Evolutionary conservation across 2,329 filamentous ascomycete genomes (phyloP), one percentile per base, ranked within the genome.

Genomic region (Neopestalotiopsis sp.): DNA sequence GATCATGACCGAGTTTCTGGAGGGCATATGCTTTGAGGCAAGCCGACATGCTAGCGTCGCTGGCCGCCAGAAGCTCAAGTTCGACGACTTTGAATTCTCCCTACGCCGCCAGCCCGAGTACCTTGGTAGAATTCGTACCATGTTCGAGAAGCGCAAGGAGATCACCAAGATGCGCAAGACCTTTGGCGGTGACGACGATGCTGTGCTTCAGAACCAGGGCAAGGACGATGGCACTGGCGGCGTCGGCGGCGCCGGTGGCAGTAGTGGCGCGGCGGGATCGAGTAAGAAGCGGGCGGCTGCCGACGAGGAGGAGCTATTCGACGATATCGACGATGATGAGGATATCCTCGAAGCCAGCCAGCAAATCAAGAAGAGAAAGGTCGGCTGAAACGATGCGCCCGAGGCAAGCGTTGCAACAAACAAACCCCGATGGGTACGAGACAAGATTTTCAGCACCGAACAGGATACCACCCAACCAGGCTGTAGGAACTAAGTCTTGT

Each of bases 31-130:
- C 81, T 96, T 97, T 83, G 92, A 94, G 78, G 95, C 96, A 4
- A 94, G 94, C 4, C 90, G 93, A 59, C 91, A 92, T 66, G 96
- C 96, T 0, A 91, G 93, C 79, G 94, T 97, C 81, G 91, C 93
- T 2, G 92, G 94, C 0, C 92, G 96, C 1, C 94, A 97, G 76
- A 99, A 99, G 83, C 94, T 99, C 82, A 99, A 99, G 81, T 93
- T 97, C 76, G 95, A 98, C 77, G 96, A 99, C 81, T 97, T 99
- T 83, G 94, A 97, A 77, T 99, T 97, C 81, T 94, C 94, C 53
- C 89, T 98, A 74, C 89, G 96, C 40, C 90, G 92, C 72, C 97
- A 98, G 76, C 91, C 93, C 9, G 86, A 89, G 69, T 97, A 97
- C 79, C 85, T 98, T 58, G 96, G 96, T 63, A 91, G 95, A 76